A percentile compares a stretch with the other conserved stretches of the same genome.
phyloP scores from a whole-genome alignment of 192 early-diverging fungal genomes.

The Coemansia nantahalensis region DNA sequence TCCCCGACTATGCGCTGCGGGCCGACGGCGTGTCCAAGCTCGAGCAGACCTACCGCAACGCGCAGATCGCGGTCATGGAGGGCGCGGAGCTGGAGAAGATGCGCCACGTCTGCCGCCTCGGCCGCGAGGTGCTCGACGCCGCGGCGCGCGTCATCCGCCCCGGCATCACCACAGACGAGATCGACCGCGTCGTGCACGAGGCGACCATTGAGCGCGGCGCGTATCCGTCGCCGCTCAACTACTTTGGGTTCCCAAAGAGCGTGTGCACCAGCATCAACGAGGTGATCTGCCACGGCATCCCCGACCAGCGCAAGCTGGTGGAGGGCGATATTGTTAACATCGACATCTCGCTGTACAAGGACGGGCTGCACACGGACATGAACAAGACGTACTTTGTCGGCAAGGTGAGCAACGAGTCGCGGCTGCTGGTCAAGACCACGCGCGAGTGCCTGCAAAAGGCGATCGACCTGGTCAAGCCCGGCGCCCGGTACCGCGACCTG shows the following conservation, averaged over 20 bases:
- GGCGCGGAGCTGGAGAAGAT: constrained; percentile 75
- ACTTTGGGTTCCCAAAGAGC: constrained; percentile 94
- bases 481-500: constrained; percentile 87
- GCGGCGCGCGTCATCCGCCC: constrained; percentile 74
- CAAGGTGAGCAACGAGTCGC: constrained; percentile 73
- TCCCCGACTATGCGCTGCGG: constrained; percentile 68
- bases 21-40: constrained; percentile 67
- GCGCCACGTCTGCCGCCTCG: constrained; percentile 74
- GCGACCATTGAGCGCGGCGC: constrained; percentile 86
- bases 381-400: constrained; percentile 94
- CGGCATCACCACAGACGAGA: constrained; percentile 93
- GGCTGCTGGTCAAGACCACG: constrained; percentile 75
- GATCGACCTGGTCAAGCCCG: constrained; percentile 90
- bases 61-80: constrained; percentile 67
- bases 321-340: constrained; percentile 98
- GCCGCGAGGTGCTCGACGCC: constrained; percentile 87
- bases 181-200: constrained; percentile 94
- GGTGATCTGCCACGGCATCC: constrained; percentile 98
- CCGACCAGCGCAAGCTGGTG: constrained; percentile 86
- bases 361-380: constrained; percentile 94
- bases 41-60: constrained; percentile 71
- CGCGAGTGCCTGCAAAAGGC: constrained; percentile 89
- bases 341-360: constrained; percentile 84
- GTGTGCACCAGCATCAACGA: constrained; percentile 88
- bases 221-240: constrained; percentile 97